Base-by-base conservation (phyloP, 306 rosid species). In the Quercus parvula region DNA sequence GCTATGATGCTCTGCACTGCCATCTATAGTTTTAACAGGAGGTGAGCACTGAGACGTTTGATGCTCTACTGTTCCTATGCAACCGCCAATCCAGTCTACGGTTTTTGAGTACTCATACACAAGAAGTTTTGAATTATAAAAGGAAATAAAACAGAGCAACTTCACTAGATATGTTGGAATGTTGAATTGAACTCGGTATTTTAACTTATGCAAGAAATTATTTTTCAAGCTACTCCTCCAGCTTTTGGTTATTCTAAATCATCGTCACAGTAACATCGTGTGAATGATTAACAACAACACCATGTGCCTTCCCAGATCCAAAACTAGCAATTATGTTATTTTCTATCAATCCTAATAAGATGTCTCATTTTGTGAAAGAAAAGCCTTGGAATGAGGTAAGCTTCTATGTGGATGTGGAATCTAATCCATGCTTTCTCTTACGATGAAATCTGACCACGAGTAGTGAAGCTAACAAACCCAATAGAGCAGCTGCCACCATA, bases 31-130 rank as follows among this genome's bases (percentile, higher is more conserved):
- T 24, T 24, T 24, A 24, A 24, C 24, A 24, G 24, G 24, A 24
- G 38, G 38, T 1, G 38, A 33, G 38, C 38, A 33, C 38, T 33
- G 38, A 33, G 38, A 33, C 38, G 38, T 33, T 33, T 25, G 84
- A 78, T 69, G 85, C 22, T 30, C 80, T 79, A 17, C 9, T 84
- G 74, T 75, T 87, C 79, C 71, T 64, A 31, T 84, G 89, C 61
- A 95, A 74, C 95, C 97, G 86, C 55, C 79, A 63, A 56, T 95
- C 97, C 3, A 95, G 87, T 90, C 98, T 91, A 6, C 74, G 88
- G 76, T 90, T 85, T 90, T 90, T 41, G 80, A 56, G 85, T 91
- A 90, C 79, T 92, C 94, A 19, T 92, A 92, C 24, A 92, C 99
- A 46, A 95, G 94, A 15, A 92, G 97, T 83, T 84, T 79, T 2